Percentiles rank a stretch among this genome's conserved stretches.
Conservation (phyloP, 1,284 basidiomycete genomes). For the Nidula niveotomentosa region DNA sequence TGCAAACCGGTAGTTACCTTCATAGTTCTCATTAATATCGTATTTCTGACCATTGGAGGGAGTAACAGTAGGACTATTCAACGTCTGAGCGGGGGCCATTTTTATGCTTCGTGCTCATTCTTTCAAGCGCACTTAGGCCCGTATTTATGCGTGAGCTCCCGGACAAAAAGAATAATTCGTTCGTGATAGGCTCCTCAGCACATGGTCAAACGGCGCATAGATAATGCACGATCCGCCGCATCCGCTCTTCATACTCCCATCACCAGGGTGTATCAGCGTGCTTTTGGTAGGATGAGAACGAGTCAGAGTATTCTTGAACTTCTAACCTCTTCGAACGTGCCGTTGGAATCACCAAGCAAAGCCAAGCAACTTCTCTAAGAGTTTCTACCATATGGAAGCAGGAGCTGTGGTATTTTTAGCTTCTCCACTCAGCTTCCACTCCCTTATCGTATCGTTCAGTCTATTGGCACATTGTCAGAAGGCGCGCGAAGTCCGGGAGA, state of each 20-base stretch:
- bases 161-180: no score
- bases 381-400: not conserved
- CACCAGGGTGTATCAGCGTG: not conserved
- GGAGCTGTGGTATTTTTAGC: not conserved
- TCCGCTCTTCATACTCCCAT: no score
- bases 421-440: not conserved
- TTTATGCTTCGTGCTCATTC: not conserved
- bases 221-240: no score
- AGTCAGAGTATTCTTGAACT: no score
- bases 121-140: not conserved
- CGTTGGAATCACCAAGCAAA: not conserved
- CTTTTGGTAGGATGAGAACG: not conserved
- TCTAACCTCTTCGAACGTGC: not conserved
- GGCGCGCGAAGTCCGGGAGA: no score
- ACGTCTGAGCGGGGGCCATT: constrained; percentile 28
- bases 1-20: constrained; percentile 67
- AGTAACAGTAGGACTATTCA: constrained; percentile 10
- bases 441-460: not conserved
- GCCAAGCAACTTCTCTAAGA: not conserved
- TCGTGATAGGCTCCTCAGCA: no score
- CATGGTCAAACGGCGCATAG: no score
- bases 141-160: no score
- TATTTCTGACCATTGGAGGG: constrained; percentile 18
- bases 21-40: constrained; percentile 51
- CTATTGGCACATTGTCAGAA: no score